Conservation (phyloP, 257 asterid species). For the Nicotiana knightiana region DNA sequence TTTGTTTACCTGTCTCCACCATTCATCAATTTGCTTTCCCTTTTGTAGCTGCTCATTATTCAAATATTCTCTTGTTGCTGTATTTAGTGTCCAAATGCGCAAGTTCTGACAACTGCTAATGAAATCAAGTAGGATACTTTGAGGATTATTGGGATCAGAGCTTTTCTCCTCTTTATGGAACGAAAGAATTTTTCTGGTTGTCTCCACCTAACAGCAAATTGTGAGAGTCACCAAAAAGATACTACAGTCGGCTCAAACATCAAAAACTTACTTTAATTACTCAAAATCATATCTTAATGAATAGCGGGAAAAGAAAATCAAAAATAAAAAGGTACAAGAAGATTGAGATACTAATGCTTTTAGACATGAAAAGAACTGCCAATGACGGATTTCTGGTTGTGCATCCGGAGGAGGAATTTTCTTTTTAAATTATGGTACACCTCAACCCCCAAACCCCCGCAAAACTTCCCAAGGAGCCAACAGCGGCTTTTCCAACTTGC, state of each 20-base stretch:
- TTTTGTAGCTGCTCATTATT: conserved; percentile 94
- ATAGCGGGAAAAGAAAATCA: neutral
- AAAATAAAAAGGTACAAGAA: neutral
- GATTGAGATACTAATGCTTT: neutral
- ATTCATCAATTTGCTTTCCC: conserved; percentile 98
- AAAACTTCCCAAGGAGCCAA: neutral
- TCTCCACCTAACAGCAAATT: conserved; percentile 72
- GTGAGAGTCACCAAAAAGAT: neutral
- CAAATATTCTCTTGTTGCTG: conserved; percentile 85
- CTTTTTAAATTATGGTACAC: neutral
- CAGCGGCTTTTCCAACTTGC: neutral
- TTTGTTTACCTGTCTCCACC: conserved; percentile 98
- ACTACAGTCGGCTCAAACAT: neutral
- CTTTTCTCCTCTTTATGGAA: conserved; percentile 88
- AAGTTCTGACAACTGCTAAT: conserved; percentile 97
- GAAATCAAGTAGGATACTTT: conserved; percentile 88
- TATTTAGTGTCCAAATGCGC: conserved; percentile 86
- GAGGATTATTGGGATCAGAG: conserved; percentile 85
- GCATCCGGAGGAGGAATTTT: neutral
- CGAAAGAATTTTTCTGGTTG: conserved; percentile 83
- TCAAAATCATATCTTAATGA: conserved; percentile 17
- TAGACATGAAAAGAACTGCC: conserved; percentile 13
- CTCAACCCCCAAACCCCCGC: neutral
- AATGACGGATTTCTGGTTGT: neutral
- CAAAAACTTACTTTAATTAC: neutral